Conservation (phyloP, 2,329 filamentous ascomycete genomes). For the Aureobasidium vineae region DNA sequence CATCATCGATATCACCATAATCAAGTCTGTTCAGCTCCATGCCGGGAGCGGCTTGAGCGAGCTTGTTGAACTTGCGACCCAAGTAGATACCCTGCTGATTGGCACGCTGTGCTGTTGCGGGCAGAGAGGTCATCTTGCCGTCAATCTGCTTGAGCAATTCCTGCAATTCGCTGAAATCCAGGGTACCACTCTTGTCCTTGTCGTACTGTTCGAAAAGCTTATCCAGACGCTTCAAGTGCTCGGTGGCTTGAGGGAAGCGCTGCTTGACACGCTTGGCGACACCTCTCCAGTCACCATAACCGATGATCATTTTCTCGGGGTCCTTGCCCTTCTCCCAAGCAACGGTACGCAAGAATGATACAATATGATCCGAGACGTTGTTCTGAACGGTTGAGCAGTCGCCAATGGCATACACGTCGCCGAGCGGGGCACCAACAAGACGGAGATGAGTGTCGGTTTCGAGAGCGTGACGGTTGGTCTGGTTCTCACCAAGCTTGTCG, state of each 20-base stretch:
- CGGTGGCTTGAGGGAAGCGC: constrained; percentile 85
- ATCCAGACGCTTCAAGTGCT: constrained; percentile 84
- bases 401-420: constrained; percentile 94
- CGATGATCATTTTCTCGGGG: constrained; percentile 81
- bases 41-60: constrained; percentile 73
- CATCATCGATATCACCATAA: constrained; percentile 87
- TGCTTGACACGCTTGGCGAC: constrained; percentile 81
- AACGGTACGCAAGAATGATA: constrained; percentile 82
- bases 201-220: constrained; percentile 90
- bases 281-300: constrained; percentile 82
- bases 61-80: constrained; percentile 88
- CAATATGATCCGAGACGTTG: constrained; percentile 87
- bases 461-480: constrained; percentile 86
- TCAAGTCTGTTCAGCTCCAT: constrained; percentile 75
- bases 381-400: constrained; percentile 98
- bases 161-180: constrained; percentile 88
- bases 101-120: constrained; percentile 91
- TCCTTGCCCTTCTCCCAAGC: constrained; percentile 92
- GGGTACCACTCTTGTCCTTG: constrained; percentile 85
- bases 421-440: constrained; percentile 80
- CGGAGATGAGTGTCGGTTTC: constrained; percentile 94
- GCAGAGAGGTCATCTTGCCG: constrained; percentile 87
- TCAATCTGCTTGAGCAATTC: constrained; percentile 92
- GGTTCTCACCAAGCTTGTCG: constrained; percentile 65
- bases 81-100: constrained; percentile 96